Evolutionary conservation across 805 yeast genomes (phyloP).

Genomic region (Metschnikowia orientalis): DNA sequence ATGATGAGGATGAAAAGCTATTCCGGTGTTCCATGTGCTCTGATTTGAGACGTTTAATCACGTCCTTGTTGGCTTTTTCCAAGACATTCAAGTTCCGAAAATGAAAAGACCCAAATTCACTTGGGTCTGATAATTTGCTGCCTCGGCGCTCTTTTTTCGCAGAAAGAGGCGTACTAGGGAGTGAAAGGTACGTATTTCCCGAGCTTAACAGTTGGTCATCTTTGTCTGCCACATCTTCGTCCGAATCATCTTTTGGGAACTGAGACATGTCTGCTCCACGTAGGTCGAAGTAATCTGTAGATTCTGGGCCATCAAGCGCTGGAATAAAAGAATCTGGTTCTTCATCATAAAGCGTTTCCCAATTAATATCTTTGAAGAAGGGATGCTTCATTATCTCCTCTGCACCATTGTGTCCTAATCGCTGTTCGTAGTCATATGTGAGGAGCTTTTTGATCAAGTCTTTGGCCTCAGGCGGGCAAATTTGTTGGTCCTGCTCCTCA

Average conservation of each 20-base stretch:
- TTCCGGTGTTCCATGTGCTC: slow-evolving; percentile 68
- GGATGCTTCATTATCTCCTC: slow-evolving; percentile 76
- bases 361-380: slow-evolving; percentile 65
- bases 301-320: slow-evolving; percentile 68
- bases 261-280: slow-evolving; percentile 79
- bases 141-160: slow-evolving; percentile 63
- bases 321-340: slow-evolving; percentile 81
- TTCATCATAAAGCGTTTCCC: slow-evolving; percentile 67
- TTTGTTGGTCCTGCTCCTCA: slow-evolving; percentile 46
- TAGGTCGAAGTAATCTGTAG: slow-evolving; percentile 84
- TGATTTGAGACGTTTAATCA: slow-evolving; percentile 75
- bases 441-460: slow-evolving; percentile 67
- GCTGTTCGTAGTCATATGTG: slow-evolving; percentile 53
- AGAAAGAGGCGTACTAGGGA: slow-evolving; percentile 19
- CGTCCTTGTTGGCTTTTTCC: slow-evolving; percentile 92
- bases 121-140: slow-evolving; percentile 64
- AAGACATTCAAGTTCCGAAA: slow-evolving; percentile 85
- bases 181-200: slow-evolving; percentile 11
- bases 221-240: slow-evolving; percentile 22
- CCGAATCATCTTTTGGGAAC: slow-evolving; percentile 49
- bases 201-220: not conserved
- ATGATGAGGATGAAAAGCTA: slow-evolving; percentile 47
- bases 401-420: slow-evolving; percentile 79
- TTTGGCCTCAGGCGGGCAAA: slow-evolving; percentile 63
- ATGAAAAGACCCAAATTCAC: slow-evolving; percentile 88